These are phyloP conservation scores for Carex kokanica DNA, from an alignment of 176 grass and related monocot species.

Conservation along the genomic window DNA sequence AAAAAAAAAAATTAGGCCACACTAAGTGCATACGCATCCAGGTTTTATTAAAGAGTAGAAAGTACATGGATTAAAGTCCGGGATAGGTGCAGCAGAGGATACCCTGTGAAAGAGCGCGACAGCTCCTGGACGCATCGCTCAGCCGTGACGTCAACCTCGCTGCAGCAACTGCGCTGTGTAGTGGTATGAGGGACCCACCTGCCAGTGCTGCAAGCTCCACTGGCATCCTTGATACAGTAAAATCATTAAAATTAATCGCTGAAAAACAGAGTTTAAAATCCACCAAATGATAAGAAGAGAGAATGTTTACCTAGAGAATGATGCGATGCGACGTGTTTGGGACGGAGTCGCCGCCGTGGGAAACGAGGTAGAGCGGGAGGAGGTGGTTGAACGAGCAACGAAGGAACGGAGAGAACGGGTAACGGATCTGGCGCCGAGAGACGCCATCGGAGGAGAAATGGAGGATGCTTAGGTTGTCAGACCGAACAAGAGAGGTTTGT, in stretches of 20 bases:
- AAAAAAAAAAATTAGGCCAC: background rate
- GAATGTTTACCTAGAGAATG: slow-evolving; percentile 44
- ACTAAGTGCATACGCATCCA: background rate
- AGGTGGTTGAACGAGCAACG: slow-evolving; percentile 36
- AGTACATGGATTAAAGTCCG: slow-evolving; percentile 78
- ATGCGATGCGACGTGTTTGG: slow-evolving; percentile 29
- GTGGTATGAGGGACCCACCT: slow-evolving; percentile 55
- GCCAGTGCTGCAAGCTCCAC: slow-evolving; percentile 75
- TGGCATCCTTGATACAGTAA: slow-evolving; percentile 42
- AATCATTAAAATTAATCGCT: slow-evolving; percentile 9
- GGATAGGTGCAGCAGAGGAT: slow-evolving; percentile 99
- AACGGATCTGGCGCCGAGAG: slow-evolving; percentile 3
- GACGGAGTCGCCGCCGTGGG: slow-evolving; percentile 24
- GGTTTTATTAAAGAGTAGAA: slow-evolving; percentile 23
- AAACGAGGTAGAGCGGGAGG: slow-evolving; percentile 18
- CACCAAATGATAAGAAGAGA: background rate
- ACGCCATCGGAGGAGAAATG: slow-evolving; percentile 19
- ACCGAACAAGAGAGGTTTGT: background rate
- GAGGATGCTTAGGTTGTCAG: background rate
- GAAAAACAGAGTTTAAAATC: background rate
- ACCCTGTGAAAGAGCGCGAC: slow-evolving; percentile 87
- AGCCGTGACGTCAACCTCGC: slow-evolving; percentile 84
- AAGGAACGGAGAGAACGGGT: slow-evolving; percentile 25
- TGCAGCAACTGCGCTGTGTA: slow-evolving; percentile 83
- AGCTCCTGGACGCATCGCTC: slow-evolving; percentile 69